Evolutionary conservation across 805 yeast species (phyloP).

Genomic region (Lipomyces sp.): DNA sequence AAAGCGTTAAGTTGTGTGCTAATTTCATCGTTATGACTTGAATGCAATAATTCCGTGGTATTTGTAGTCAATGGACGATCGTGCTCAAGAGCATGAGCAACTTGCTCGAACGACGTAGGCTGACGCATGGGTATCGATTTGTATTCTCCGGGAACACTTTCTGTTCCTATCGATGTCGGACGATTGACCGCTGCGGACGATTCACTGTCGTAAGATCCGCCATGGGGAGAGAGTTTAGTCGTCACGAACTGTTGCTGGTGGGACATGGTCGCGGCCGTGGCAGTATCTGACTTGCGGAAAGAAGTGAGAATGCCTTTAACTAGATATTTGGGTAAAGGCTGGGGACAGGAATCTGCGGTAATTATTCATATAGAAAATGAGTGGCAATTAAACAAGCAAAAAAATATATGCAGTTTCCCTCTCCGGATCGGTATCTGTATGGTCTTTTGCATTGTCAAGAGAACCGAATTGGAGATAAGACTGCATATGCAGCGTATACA

Average conservation of each 20-base stretch:
- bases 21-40: background rate
- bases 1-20: too few relatives aligned
- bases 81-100: slow-evolving; percentile 4
- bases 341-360: too few relatives aligned
- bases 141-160: background rate
- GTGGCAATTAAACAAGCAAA: too few relatives aligned
- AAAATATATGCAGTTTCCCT: too few relatives aligned
- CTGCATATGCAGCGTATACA: too few relatives aligned
- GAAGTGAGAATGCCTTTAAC: too few relatives aligned
- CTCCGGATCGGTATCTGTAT: too few relatives aligned
- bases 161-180: background rate
- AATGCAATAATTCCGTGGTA: background rate
- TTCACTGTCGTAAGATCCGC: background rate
- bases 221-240: background rate
- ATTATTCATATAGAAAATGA: too few relatives aligned
- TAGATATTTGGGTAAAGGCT: too few relatives aligned
- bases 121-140: background rate
- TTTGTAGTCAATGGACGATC: slow-evolving; percentile 6
- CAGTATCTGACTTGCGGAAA: too few relatives aligned
- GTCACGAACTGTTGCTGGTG: background rate
- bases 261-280: background rate
- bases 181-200: background rate
- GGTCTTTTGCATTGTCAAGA: too few relatives aligned
- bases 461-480: too few relatives aligned
- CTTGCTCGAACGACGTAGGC: background rate